Evolutionary conservation across 495 filamentous ascomycete genomes (phyloP).

Genomic region (Bryoglossum gracile): DNA sequence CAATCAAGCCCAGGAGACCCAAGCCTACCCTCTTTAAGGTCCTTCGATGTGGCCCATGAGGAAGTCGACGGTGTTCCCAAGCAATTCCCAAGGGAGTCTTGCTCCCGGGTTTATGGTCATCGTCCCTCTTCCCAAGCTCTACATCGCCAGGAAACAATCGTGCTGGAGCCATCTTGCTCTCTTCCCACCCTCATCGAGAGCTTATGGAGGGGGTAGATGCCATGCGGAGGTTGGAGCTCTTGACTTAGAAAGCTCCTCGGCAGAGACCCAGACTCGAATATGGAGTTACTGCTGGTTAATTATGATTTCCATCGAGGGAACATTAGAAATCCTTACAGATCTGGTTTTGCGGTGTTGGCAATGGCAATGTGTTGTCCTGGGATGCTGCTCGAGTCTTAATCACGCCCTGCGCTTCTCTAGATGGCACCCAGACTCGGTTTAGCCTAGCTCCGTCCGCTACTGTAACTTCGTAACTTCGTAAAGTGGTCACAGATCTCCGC

Average conservation of each 20-base stretch:
- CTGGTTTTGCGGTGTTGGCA: neutral
- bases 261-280: neutral
- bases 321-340: neutral
- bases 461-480: no score
- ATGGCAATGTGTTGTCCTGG: neutral
- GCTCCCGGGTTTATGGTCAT: constrained; percentile 46
- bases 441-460: no score
- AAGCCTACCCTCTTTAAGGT: constrained; percentile 32
- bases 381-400: neutral
- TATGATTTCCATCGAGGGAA: no score
- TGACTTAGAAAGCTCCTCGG: neutral
- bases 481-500: no score
- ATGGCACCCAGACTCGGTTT: no score
- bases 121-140: constrained; percentile 64
- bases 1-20: constrained; percentile 33
- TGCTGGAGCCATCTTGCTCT: constrained; percentile 33
- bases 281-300: no score
- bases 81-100: constrained; percentile 5
- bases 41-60: constrained; percentile 13
- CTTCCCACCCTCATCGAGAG: constrained; percentile 19
- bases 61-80: constrained; percentile 17
- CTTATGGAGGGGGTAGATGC: constrained; percentile 9
- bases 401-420: no score
- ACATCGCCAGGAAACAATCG: constrained; percentile 48
- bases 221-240: constrained; percentile 11